phyloP scores from a whole-genome alignment of 2,329 filamentous ascomycete species.

The Teratosphaeria pseudoeucalypti region DNA sequence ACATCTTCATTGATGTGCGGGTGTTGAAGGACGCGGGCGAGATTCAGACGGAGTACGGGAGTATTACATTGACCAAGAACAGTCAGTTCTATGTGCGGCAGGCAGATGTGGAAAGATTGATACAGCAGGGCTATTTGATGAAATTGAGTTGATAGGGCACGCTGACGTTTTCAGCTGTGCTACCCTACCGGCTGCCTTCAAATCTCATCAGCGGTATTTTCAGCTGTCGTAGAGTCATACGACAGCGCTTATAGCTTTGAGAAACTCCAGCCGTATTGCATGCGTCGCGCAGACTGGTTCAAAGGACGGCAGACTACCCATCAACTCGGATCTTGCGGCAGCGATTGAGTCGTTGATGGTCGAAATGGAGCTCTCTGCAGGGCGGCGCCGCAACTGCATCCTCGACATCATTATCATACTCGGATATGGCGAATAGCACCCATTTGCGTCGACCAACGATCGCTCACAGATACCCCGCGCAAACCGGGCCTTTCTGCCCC shows the following conservation, averaged over 20 bases:
- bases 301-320: background rate
- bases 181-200: background rate
- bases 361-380: background rate
- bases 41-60: conserved; percentile 99
- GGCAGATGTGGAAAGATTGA: conserved; percentile 87
- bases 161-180: background rate
- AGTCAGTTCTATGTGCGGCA: conserved; percentile 96
- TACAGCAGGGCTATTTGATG: conserved; percentile 89
- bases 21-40: conserved; percentile 95
- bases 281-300: no score
- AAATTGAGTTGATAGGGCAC: conserved; percentile 59
- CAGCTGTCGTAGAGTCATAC: no score
- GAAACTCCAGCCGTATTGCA: no score
- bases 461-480: no score
- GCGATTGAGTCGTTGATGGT: no score
- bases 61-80: conserved; percentile 92
- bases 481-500: no score
- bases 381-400: background rate
- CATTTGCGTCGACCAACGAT: no score
- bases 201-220: background rate
- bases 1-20: conserved; percentile 92
- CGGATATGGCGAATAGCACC: no score
- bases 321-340: background rate
- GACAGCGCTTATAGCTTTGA: no score
- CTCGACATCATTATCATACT: no score